Evolutionary conservation across 345 rosid species (phyloP).

Genomic region (Eucalyptus victrix): DNA sequence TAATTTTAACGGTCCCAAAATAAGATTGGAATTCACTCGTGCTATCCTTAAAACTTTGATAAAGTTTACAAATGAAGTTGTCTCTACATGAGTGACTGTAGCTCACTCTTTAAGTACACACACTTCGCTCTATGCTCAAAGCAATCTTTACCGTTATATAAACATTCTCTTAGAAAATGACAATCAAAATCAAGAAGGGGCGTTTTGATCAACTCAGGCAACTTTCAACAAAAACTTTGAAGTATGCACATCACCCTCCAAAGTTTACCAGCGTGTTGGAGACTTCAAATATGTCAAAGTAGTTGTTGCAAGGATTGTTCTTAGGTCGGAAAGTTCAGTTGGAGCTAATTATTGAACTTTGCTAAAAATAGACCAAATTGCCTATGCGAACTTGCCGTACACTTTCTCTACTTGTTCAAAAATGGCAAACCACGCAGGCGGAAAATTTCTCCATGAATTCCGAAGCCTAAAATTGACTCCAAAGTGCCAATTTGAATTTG

Average conservation of each 20-base stretch:
- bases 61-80: background rate
- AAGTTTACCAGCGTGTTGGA: background rate
- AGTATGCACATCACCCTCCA: background rate
- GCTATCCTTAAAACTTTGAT: background rate
- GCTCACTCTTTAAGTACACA: background rate
- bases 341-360: background rate
- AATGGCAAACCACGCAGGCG: background rate
- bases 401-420: background rate
- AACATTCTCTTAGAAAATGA: background rate
- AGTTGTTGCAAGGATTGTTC: background rate
- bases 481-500: background rate
- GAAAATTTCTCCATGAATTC: background rate
- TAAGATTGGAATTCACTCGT: background rate
- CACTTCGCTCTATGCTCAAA: background rate
- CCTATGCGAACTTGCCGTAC: background rate
- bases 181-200: background rate
- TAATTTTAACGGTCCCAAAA: background rate
- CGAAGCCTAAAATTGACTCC: background rate
- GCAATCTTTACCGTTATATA: background rate
- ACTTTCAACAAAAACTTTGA: background rate
- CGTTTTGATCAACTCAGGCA: background rate
- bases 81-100: background rate
- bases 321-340: background rate
- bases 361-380: background rate
- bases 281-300: background rate